Base-by-base conservation (phyloP, 805 yeast species). In the Maudiozyma saulgeensis region DNA sequence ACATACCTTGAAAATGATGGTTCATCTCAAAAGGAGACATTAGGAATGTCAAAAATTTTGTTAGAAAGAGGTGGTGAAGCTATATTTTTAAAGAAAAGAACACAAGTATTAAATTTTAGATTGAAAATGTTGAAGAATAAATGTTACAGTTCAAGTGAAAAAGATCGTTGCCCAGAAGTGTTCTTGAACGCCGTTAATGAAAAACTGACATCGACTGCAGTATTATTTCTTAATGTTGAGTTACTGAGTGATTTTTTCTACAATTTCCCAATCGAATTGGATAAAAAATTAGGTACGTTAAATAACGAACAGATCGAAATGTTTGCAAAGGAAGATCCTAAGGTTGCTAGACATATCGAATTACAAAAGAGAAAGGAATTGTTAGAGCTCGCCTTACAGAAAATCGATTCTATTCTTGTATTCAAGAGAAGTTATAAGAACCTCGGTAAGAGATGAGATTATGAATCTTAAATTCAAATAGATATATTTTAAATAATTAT, bases 261-360 rank as follows among this genome's bases (percentile, higher is more conserved):
- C 67, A 88, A 89, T 58, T 91, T 93, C 68, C 98, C 99, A 2
- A 77, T 98, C 51, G 97, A 89, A 66, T 74, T 93, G 53, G 99
- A 93, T 64, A 73, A 74, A 46, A 80, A 81, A 55, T 76, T 93
- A 49, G 72, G 74, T 52, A 74, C 75, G 41, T 70, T 93, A 60
- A 72, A 79, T 8, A 75, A 76, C 46, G 95, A 87, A 48, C 95
- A 90, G 61, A 76, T 93, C 46, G 97, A 90, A 60, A 69, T 69
- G 51, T 87, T 91, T 69, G 99, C 99, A 0, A 87, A 88, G 58
- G 97, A 93, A 67, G 96, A 93, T 68, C 93, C 96, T 19, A 86
- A 82, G 68, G 80, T 95, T 50, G 84, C 84, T 63, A 78, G 84
- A 57, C 99, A 93, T 61, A 85, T 93, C 57, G 96, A 91, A 61